Evolutionary conservation across 805 yeast genomes (phyloP), one percentile per base, ranked within the genome.

Genomic region (Yamadazyma laniorum): DNA sequence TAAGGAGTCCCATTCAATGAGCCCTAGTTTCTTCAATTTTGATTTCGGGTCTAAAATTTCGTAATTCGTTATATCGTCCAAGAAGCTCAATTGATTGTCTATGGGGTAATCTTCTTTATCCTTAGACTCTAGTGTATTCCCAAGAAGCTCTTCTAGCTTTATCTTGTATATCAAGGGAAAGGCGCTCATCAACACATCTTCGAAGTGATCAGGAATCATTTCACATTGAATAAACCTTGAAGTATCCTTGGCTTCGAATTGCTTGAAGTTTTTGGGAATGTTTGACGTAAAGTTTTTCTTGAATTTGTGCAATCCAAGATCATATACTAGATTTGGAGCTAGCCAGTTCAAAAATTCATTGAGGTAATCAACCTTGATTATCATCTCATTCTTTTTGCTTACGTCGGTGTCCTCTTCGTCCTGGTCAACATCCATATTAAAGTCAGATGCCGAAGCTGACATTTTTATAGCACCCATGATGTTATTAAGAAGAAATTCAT

Each of bases 291-390:
- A 39, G 3, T 35, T 30, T 4, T 32, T 37, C 16, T 45, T 49
- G 21, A 49, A 36, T 11, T 48, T 31, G 17, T 50, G 52, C 30
- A 57, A 47, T 1, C 70, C 72, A 33, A 54, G 41, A 38, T 65
- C 72, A 43, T 59, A 68, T 4, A 67, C 53, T 29, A 67, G 57
- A 35, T 66, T 67, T 3, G 74, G 70, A 15, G 64, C 68, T 23
- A 74, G 61, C 55, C 61, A 68, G 21, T 54, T 59, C 22, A 67
- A 51, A 21, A 64, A 58, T 26, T 59, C 67, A 30, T 61, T 59
- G 28, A 68, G 45, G 35, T 61, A 44, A 4, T 49, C 52, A 5
- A 45, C 13, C 34, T 55, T 62, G 0, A 63, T 58, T 7, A 48
- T 42, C 53, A 67, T 55, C 35, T 62, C 70, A 18, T 56, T 55